These are phyloP conservation scores for Phytopythium chamaehyphon DNA, from an alignment of 352 stramenopile genomes.

Conservation along the genomic window DNA sequence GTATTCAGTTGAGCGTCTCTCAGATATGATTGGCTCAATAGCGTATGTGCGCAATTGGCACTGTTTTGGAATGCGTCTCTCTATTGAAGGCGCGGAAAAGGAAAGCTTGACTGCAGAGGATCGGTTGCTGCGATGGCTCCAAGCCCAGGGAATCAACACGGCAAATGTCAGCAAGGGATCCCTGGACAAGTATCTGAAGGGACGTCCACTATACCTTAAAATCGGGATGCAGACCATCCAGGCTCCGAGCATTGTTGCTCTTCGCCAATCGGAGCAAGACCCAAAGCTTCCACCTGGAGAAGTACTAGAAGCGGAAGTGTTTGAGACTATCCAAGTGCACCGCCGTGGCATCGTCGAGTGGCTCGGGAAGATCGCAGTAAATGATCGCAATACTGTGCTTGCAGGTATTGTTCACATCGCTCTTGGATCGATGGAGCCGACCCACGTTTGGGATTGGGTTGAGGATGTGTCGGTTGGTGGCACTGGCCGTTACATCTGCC, in stretches of 20 bases:
- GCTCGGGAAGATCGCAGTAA: constrained; percentile 29
- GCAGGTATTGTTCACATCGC: constrained; percentile 72
- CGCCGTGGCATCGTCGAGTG: constrained; percentile 74
- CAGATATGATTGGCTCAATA: constrained; percentile 74
- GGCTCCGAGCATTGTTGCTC: constrained; percentile 75
- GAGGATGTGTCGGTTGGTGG: constrained; percentile 51
- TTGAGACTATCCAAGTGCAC: constrained; percentile 81
- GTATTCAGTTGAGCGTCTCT: constrained; percentile 65
- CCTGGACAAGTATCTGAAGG: constrained; percentile 84
- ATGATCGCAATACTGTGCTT: constrained; percentile 36
- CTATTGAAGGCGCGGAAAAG: constrained; percentile 38
- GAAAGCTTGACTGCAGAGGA: constrained; percentile 64
- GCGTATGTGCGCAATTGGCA: constrained; percentile 90
- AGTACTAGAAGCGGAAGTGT: constrained; percentile 85
- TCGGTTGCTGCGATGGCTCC: constrained; percentile 80
- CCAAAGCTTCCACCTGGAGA: constrained; percentile 71
- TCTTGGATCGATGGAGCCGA: constrained; percentile 52
- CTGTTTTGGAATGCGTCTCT: constrained; percentile 87
- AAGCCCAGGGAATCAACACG: constrained; percentile 89
- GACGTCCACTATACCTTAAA: constrained; percentile 82
- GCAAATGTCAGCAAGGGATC: constrained; percentile 75
- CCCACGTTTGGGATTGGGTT: constrained; percentile 57
- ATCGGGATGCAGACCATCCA: constrained; percentile 87
- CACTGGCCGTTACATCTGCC: constrained; percentile 63
- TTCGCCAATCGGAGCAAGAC: constrained; percentile 53